These are phyloP conservation scores for Fusarium mangiferae DNA, from an alignment of 2,329 filamentous ascomycete species.

Conservation along the genomic window DNA sequence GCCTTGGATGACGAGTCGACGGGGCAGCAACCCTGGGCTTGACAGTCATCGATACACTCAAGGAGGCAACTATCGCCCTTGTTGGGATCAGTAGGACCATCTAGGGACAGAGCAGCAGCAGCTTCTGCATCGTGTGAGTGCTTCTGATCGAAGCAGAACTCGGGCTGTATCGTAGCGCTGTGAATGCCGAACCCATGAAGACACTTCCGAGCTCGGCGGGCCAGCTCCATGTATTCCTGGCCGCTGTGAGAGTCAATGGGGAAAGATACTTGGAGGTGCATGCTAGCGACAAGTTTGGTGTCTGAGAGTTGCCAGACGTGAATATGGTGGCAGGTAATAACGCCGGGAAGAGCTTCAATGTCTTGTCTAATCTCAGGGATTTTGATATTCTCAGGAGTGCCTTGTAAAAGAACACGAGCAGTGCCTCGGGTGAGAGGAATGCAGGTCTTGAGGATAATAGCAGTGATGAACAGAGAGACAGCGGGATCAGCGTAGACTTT, in stretches of 20 bases:
- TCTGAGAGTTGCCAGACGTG: constrained; percentile 98
- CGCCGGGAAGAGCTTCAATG: constrained; percentile 84
- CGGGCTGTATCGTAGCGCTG: constrained; percentile 95
- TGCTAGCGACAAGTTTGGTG: constrained; percentile 90
- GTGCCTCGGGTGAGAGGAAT: constrained; percentile 83
- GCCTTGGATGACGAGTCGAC: constrained; percentile 48
- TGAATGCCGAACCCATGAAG: constrained; percentile 97
- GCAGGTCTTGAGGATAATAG: constrained; percentile 78
- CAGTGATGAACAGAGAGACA: constrained; percentile 93
- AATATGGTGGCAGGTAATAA: constrained; percentile 92
- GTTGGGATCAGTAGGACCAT: constrained; percentile 46
- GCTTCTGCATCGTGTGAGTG: constrained; percentile 54
- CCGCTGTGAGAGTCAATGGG: constrained; percentile 84
- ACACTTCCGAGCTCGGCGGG: constrained; percentile 83
- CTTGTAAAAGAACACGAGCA: constrained; percentile 90
- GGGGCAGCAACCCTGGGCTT: constrained; percentile 48
- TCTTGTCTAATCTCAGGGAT: constrained; percentile 93
- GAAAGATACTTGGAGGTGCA: constrained; percentile 93
- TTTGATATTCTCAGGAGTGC: constrained; percentile 87
- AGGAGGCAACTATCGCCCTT: constrained; percentile 59
- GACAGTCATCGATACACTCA: constrained; percentile 55
- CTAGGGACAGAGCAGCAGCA: constrained; percentile 48
- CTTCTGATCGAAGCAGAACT: constrained; percentile 72
- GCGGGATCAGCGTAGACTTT: constrained; percentile 90
- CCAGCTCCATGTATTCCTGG: constrained; percentile 89